These are phyloP conservation scores for Populus pruinosa DNA, from an alignment of 345 rosid species.

Conservation along the genomic window DNA sequence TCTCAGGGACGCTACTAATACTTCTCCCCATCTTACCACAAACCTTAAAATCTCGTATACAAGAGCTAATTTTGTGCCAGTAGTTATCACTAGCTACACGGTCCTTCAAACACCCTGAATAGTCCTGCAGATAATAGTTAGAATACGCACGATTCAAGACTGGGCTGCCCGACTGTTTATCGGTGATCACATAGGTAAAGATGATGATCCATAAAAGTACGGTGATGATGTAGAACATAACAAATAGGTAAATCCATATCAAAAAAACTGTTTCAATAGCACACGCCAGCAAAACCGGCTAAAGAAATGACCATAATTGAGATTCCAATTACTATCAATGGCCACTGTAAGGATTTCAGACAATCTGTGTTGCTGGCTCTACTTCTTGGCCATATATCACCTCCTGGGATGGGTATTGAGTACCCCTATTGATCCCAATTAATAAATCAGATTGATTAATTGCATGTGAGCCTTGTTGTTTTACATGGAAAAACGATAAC, in stretches of 20 bases:
- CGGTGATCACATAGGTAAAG: conserved; percentile 81
- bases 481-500: too few species aligned
- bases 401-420: conserved; percentile 86
- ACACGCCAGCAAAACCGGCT: conserved; percentile 85
- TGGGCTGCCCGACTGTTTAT: conserved; percentile 65
- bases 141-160: conserved; percentile 48
- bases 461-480: too few species aligned
- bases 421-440: conserved; percentile 39
- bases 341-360: conserved; percentile 86
- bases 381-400: conserved; percentile 93
- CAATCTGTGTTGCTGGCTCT: conserved; percentile 90
- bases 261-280: conserved; percentile 74
- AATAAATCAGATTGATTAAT: too few species aligned
- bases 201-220: conserved; percentile 79
- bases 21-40: conserved; percentile 56
- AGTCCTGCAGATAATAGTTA: conserved; percentile 67
- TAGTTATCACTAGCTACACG: conserved; percentile 55
- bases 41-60: conserved; percentile 66
- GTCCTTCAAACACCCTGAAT: conserved; percentile 74
- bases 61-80: conserved; percentile 71
- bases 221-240: conserved; percentile 74
- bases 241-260: conserved; percentile 78
- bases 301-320: conserved; percentile 73
- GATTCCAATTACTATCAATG: conserved; percentile 72
- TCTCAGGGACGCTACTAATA: conserved; percentile 65